A percentile compares a stretch with the other conserved stretches of the same genome.
phyloP scores from a whole-genome alignment of 1,284 basidiomycete species.

The Marasmius sp. region DNA sequence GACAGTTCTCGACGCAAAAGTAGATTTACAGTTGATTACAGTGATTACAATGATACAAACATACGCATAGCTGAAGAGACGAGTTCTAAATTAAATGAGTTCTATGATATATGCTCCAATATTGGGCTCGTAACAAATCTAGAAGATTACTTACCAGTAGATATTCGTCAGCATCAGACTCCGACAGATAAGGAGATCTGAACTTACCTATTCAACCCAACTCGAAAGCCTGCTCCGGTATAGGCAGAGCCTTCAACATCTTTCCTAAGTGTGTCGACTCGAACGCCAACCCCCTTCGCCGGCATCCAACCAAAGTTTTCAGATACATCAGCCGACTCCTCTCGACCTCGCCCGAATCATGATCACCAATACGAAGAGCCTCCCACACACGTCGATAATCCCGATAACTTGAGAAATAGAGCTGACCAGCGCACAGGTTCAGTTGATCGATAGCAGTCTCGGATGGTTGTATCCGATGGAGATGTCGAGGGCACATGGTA shows the following conservation, averaged over 20 bases:
- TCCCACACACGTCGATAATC: conserved; percentile 32
- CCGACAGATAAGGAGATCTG: no score
- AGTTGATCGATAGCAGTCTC: conserved; percentile 32
- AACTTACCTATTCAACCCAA: no score
- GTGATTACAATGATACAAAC: no score
- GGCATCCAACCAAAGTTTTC: conserved; percentile 30
- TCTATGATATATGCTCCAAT: no score
- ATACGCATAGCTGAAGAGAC: no score
- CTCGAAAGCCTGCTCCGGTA: no score
- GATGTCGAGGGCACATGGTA: conserved; percentile 26
- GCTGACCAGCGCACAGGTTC: conserved; percentile 43
- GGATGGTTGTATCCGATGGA: conserved; percentile 18
- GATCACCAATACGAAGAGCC: conserved; percentile 16
- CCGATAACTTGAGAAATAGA: conserved; percentile 34
- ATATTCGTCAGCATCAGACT: no score
- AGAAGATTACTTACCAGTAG: no score
- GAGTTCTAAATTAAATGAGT: no score
- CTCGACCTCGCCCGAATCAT: conserved; percentile 23
- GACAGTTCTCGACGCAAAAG: no score
- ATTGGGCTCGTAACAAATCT: no score
- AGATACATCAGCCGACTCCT: conserved; percentile 32
- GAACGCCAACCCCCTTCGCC: conserved; percentile 42
- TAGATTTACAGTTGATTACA: no score
- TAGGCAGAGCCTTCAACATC: conserved; percentile 26
- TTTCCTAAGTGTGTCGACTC: conserved; percentile 41